Percentiles rank a stretch among this genome's conserved stretches.
Conservation (phyloP, 2,329 filamentous ascomycete genomes). For the Fusarium papillatum region DNA sequence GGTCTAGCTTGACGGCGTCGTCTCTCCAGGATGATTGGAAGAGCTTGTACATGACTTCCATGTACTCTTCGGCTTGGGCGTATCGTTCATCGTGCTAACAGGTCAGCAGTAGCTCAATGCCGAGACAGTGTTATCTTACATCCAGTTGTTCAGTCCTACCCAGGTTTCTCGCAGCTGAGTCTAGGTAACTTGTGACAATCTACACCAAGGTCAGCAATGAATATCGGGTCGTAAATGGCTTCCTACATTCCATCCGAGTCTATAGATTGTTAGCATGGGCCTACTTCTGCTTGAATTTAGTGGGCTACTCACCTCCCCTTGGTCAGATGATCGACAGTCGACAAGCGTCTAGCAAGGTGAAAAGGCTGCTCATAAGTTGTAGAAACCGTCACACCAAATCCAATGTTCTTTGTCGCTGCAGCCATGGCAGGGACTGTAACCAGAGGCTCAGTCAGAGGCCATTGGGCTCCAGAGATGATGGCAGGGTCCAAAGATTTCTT, state of each 20-base stretch:
- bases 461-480: constrained; percentile 74
- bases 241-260: constrained; percentile 68
- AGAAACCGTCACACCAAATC: constrained; percentile 78
- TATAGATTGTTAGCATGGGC: constrained; percentile 35
- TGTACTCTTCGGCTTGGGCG: constrained; percentile 73
- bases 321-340: constrained; percentile 77
- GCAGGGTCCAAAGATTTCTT: constrained; percentile 71
- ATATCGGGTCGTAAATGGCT: rapidly evolving
- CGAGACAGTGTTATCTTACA: constrained; percentile 14
- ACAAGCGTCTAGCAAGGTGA: constrained; percentile 74
- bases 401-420: constrained; percentile 75
- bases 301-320: constrained; percentile 63
- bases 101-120: neutral
- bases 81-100: constrained; percentile 75
- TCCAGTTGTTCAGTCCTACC: constrained; percentile 67
- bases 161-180: constrained; percentile 77
- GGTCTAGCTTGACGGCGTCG: constrained; percentile 74
- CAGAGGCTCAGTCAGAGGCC: constrained; percentile 79
- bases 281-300: rapidly evolving
- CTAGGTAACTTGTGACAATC: constrained; percentile 79
- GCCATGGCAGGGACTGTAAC: constrained; percentile 78
- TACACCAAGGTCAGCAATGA: constrained; percentile 46
- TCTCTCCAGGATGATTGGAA: constrained; percentile 77
- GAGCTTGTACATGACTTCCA: constrained; percentile 75
- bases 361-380: constrained; percentile 82